Evolutionary conservation across 2,329 filamentous ascomycete genomes (phyloP).

Genomic region (Cytospora piceae): DNA sequence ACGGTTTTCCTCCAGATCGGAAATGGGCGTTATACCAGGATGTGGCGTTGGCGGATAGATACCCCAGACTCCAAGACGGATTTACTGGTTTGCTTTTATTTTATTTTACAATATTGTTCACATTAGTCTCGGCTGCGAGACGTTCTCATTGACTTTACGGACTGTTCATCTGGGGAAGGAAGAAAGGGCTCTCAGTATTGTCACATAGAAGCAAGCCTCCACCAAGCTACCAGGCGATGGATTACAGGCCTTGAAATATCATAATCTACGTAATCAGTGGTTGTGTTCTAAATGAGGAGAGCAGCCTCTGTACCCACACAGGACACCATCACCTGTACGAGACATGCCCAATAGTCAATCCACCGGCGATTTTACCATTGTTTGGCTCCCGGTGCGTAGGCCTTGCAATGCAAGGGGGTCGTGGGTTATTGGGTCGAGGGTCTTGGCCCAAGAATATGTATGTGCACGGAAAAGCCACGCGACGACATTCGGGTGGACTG

Average conservation of each 20-base stretch:
- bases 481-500: too few species aligned
- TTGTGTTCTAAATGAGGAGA: background rate
- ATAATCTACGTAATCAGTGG: background rate
- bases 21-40: slow-evolving; percentile 1
- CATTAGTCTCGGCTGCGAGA: background rate
- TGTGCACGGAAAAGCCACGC: too few species aligned
- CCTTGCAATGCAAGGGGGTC: background rate
- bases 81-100: slow-evolving; percentile 1
- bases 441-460: background rate
- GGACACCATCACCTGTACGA: background rate
- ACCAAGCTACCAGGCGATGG: background rate
- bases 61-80: slow-evolving; percentile 23
- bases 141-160: background rate
- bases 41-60: slow-evolving; percentile 23
- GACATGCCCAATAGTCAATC: background rate
- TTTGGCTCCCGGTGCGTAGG: too few species aligned
- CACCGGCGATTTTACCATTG: too few species aligned
- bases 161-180: background rate
- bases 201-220: background rate
- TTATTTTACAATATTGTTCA: background rate
- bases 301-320: background rate
- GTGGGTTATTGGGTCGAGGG: background rate
- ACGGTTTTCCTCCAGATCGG: background rate
- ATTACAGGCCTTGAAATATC: background rate
- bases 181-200: background rate